Conservation (phyloP, 257 asterid genomes). For the Solanum ahanhuiri region DNA sequence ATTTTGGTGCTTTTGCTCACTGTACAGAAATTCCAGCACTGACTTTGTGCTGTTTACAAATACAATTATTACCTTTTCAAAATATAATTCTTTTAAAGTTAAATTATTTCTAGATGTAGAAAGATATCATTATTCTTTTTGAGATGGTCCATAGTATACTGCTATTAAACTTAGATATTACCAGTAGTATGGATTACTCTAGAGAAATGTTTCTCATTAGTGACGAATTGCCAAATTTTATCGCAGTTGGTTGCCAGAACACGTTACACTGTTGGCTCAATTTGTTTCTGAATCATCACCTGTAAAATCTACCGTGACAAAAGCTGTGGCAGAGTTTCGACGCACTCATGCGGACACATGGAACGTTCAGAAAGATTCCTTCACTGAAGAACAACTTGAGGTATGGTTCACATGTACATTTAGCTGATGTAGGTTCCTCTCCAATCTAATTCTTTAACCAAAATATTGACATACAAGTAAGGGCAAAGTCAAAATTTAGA, state of each 20-base stretch:
- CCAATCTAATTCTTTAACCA: not conserved
- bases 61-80: not conserved
- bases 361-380: constrained; percentile 83
- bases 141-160: not conserved
- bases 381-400: constrained; percentile 98
- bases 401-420: constrained; percentile 19
- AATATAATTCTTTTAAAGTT: not conserved
- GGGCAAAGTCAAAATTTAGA: not conserved
- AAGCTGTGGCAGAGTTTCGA: constrained; percentile 95
- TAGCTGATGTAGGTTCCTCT: not conserved
- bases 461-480: not conserved
- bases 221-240: not conserved
- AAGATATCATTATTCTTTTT: not conserved
- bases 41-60: not conserved
- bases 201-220: not conserved
- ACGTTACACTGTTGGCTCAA: constrained; percentile 76
- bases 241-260: constrained; percentile 95
- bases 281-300: constrained; percentile 92
- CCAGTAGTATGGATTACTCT: not conserved
- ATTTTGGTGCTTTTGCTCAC: not conserved
- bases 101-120: not conserved
- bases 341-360: constrained; percentile 99
- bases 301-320: constrained; percentile 89
- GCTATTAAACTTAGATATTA: not conserved
- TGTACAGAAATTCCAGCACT: not conserved